Base-by-base conservation (phyloP, 306 rosid species). In the Cucumis melo region DNA sequence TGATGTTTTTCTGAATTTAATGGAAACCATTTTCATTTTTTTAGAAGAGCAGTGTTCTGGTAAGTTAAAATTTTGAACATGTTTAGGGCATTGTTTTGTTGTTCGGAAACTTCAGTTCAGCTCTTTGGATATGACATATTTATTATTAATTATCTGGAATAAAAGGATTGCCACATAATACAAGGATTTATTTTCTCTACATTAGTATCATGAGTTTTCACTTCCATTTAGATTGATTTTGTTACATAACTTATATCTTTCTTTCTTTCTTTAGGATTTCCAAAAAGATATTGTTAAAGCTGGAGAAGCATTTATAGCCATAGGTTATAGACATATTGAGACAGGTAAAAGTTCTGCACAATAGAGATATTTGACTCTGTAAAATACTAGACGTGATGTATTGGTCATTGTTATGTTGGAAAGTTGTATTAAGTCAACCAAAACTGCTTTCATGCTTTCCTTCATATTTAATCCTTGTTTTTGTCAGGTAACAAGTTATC, bases 401-500 rank as follows among this genome's bases (percentile, higher is more conserved):
- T 48, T 48, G 41, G 55, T 27, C 60, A 72, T 17, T 27, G 15
- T 24, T 48, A 4, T 68, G 74, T 42, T 68, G 38, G 38, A 48
- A 17, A n/a, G 11, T 10, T 32, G 65, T 74, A 38, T 6, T 20
- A 55, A 34, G 15, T 56, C 78, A 24, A 53, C 15, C 21, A 75
- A 20, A 57, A 55, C 7, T n/a, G 2, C 42, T 73, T 83, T 74
- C 76, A 72, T 50, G 60, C 1, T 72, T 72, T 72, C 60, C 44
- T 29, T 11, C 73, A 63, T 53, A 78, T 77, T 58, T 79, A 62
- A 71, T 82, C 78, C 79, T 67, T 80, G 55, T 87, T 89, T 89
- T 87, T 84, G 88, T 82, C 86, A 94, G 99, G 99, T 81, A 92
- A 90, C 71, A 94, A 94, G 85, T 89, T 94, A 82, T 94, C 98